Conservation (phyloP, 106 monocot species). For the Platanthera zijinensis region DNA sequence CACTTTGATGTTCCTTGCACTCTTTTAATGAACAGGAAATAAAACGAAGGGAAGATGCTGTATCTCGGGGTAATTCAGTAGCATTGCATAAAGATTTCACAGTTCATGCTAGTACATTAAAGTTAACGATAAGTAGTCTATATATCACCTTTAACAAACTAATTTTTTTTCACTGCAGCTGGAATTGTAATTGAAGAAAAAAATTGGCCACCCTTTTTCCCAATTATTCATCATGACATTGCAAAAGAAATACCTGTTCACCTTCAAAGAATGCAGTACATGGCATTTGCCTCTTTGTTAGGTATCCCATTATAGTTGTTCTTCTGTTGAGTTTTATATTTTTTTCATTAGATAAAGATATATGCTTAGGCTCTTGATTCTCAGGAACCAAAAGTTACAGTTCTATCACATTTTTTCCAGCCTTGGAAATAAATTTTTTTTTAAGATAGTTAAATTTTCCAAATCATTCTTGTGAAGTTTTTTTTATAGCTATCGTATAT, state of each 20-base stretch:
- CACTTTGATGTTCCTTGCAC: conserved; percentile 3
- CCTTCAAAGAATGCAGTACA: conserved; percentile 82
- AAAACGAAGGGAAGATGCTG: conserved; percentile 19
- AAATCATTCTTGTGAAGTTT: no score
- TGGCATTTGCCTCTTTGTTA: conserved; percentile 95
- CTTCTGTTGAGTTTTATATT: background rate
- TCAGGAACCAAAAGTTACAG: background rate
- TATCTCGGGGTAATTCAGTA: conserved; percentile 10
- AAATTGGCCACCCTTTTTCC: conserved; percentile 95
- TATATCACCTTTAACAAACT: background rate
- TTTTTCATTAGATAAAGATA: background rate
- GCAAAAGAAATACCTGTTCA: conserved; percentile 87
- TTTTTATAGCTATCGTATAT: background rate
- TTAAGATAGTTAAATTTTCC: background rate
- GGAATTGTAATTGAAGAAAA: conserved; percentile 77
- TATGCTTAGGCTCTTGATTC: background rate
- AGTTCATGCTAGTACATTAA: background rate
- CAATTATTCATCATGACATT: conserved; percentile 97
- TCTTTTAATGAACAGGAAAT: conserved; percentile 12
- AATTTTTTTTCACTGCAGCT: conserved; percentile 33
- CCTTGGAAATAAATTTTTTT: background rate
- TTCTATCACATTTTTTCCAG: background rate
- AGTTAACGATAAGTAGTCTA: background rate
- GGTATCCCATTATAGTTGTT: conserved; percentile 29
- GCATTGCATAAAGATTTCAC: background rate